Percentiles rank a stretch among this genome's conserved stretches.
These are phyloP conservation scores for Neurospora crassa DNA, from an alignment of 2,329 filamentous ascomycete genomes.

Conservation along the genomic window DNA sequence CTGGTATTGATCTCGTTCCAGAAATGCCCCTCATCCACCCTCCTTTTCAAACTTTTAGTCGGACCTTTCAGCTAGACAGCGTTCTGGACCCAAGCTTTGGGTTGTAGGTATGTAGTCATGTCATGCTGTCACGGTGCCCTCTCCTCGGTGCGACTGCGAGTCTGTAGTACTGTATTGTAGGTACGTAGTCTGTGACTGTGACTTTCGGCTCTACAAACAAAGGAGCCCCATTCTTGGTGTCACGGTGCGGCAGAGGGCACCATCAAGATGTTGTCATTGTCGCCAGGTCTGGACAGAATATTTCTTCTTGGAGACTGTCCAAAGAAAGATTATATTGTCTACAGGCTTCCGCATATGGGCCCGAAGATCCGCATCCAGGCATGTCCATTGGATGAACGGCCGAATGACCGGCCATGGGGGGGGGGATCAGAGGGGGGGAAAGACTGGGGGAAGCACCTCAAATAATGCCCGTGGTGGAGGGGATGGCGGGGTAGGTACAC, in stretches of 20 bases:
- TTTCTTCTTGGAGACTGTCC: rapidly evolving
- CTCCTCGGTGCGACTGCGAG: not conserved
- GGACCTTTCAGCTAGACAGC: not conserved
- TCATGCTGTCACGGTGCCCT: not conserved
- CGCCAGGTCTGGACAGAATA: not conserved
- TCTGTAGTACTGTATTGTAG: not conserved
- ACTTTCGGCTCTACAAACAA: not conserved
- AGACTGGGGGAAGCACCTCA: not conserved
- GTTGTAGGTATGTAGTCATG: not conserved
- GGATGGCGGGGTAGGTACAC: not conserved
- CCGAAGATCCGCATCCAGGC: not conserved
- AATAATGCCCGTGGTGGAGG: not conserved
- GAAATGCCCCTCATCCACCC: not conserved
- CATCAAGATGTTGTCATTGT: not conserved
- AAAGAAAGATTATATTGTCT: not conserved
- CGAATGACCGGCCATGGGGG: not conserved
- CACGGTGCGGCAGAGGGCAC: not conserved
- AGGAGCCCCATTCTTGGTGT: not conserved
- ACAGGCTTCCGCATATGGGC: not conserved
- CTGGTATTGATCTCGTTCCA: not conserved
- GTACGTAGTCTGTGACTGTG: not conserved
- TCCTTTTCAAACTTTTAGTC: not conserved
- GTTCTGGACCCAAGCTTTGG: not conserved
- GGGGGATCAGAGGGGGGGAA: not conserved
- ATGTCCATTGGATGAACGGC: not conserved